phyloP scores from a whole-genome alignment of 2,329 filamentous ascomycete species.

The Metarhizium guizhouense region DNA sequence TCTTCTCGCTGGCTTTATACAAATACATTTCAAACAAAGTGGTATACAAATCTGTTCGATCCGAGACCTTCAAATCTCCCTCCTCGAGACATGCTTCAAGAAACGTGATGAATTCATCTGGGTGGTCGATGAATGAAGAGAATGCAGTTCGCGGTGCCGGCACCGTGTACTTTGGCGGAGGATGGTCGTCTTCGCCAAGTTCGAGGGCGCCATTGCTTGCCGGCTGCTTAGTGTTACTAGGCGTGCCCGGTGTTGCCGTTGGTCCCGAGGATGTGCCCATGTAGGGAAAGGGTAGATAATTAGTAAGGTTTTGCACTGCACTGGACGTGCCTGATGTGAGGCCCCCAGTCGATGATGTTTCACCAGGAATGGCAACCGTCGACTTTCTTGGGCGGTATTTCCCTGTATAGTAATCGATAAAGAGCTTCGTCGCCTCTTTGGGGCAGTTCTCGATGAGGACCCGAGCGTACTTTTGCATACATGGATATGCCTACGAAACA shows the following conservation, averaged over 20 bases:
- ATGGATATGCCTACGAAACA: conserved; percentile 60
- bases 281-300: conserved; percentile 75
- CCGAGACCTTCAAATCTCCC: conserved; percentile 58
- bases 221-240: conserved; percentile 40
- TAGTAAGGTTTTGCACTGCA: conserved; percentile 78
- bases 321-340: conserved; percentile 54
- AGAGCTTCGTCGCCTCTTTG: conserved; percentile 71
- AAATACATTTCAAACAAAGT: conserved; percentile 98
- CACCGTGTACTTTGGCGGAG: conserved; percentile 56
- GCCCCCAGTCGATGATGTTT: conserved; percentile 30
- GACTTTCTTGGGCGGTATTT: conserved; percentile 63
- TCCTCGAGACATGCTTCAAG: conserved; percentile 79
- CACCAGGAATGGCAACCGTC: conserved; percentile 23
- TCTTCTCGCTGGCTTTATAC: conserved; percentile 72
- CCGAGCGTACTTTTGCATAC: conserved; percentile 90
- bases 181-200: conserved; percentile 36
- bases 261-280: conserved; percentile 53
- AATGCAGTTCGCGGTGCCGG: conserved; percentile 85
- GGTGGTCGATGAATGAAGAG: conserved; percentile 91
- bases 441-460: conserved; percentile 84
- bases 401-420: conserved; percentile 92
- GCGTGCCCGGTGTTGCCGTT: conserved; percentile 42
- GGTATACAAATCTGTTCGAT: conserved; percentile 82
- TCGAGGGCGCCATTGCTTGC: conserved; percentile 42
- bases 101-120: conserved; percentile 85